Percentiles rank a stretch among this genome's conserved stretches.
These are phyloP conservation scores for Ceratobasidium papillatum DNA, from an alignment of 1,284 basidiomycete species.

Conservation along the genomic window DNA sequence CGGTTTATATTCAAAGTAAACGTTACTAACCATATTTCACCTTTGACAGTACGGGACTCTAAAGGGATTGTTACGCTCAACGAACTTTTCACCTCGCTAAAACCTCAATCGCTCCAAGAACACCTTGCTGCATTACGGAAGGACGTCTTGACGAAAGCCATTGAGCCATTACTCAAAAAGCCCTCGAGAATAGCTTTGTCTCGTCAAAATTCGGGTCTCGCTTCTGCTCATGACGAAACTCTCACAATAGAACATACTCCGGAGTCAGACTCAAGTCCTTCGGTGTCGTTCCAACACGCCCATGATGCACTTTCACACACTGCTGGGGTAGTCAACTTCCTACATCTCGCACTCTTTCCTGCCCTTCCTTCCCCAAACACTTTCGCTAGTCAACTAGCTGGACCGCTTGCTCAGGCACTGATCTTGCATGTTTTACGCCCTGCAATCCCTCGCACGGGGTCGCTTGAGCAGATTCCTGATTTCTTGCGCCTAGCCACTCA, in stretches of 20 bases:
- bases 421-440: constrained; percentile 72
- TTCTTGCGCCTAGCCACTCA: constrained; percentile 67
- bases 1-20: background rate
- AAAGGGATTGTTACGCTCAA: constrained; percentile 61
- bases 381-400: constrained; percentile 53
- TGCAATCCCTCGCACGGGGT: constrained; percentile 63
- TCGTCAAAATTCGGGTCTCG: background rate
- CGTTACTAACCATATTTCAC: background rate
- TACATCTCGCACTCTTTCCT: constrained; percentile 63
- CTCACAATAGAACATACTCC: constrained; percentile 47
- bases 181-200: constrained; percentile 56
- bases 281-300: constrained; percentile 51
- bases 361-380: constrained; percentile 60
- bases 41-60: constrained; percentile 63
- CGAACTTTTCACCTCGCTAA: constrained; percentile 67
- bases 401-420: constrained; percentile 65
- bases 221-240: constrained; percentile 59
- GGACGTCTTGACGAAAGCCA: constrained; percentile 66
- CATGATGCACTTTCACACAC: constrained; percentile 20
- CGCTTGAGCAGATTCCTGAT: constrained; percentile 62
- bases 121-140: constrained; percentile 70
- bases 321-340: constrained; percentile 61
- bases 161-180: constrained; percentile 66
- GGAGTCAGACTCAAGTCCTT: constrained; percentile 55
- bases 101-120: constrained; percentile 61